Conservation (phyloP, 2,329 filamentous ascomycete genomes). For the Monosporascus sp. region DNA sequence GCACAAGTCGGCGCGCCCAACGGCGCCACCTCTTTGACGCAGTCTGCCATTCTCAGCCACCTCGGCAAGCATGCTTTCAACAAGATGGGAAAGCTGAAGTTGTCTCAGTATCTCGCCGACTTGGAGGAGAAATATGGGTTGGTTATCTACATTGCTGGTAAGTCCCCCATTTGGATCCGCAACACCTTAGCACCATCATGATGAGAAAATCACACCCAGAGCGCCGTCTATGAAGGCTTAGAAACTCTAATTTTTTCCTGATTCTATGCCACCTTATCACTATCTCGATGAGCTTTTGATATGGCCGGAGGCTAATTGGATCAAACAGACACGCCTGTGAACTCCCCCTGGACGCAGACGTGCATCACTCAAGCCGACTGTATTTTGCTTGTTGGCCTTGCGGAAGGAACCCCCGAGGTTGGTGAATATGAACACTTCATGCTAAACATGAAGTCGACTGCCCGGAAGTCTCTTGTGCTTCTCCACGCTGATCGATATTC, state of each 20-base stretch:
- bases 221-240: conserved; percentile 49
- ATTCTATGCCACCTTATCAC: conserved; percentile 22
- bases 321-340: conserved; percentile 78
- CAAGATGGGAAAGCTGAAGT: conserved; percentile 91
- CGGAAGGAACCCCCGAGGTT: conserved; percentile 82
- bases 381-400: conserved; percentile 85
- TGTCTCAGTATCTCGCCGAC: conserved; percentile 93
- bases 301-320: conserved; percentile 21
- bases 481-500: conserved; percentile 88
- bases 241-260: conserved; percentile 68
- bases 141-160: conserved; percentile 85
- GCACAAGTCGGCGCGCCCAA: conserved; percentile 84
- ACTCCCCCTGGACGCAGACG: conserved; percentile 96
- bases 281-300: neutral
- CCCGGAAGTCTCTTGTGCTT: conserved; percentile 85
- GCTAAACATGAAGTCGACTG: conserved; percentile 94
- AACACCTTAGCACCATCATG: conserved; percentile 27
- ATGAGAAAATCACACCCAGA: conserved; percentile 48
- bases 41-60: conserved; percentile 90
- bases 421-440: conserved; percentile 97
- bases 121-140: conserved; percentile 96
- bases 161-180: conserved; percentile 20
- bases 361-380: conserved; percentile 97
- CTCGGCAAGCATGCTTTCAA: conserved; percentile 94
- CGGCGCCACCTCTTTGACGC: conserved; percentile 86